These are phyloP conservation scores for Solanum chacoense DNA, from an alignment of 305 asterid genomes.

Conservation along the genomic window DNA sequence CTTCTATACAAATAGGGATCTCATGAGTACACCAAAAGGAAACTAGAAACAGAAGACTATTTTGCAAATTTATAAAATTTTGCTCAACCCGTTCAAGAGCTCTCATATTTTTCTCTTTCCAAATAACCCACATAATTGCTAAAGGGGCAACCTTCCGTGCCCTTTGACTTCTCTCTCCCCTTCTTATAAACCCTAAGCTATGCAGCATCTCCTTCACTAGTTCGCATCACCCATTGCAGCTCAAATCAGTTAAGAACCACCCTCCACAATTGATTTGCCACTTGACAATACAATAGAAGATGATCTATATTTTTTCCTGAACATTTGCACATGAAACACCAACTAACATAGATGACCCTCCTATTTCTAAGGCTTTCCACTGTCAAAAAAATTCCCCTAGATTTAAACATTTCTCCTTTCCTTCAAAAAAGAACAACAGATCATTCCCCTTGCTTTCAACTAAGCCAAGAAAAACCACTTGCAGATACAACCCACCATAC, in stretches of 20 bases:
- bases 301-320: background rate
- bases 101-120: background rate
- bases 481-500: too few species aligned
- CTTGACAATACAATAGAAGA: background rate
- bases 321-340: background rate
- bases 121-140: background rate
- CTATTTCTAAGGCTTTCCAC: background rate
- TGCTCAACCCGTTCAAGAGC: background rate
- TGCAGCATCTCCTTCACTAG: background rate
- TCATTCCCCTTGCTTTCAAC: background rate
- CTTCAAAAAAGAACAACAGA: background rate
- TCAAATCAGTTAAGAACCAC: background rate
- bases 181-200: background rate
- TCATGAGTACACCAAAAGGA: background rate
- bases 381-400: background rate
- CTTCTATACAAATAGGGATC: background rate
- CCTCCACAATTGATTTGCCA: background rate
- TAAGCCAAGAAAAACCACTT: background rate
- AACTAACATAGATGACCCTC: background rate
- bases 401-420: background rate
- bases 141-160: background rate
- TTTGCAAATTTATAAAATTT: background rate
- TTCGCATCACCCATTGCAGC: background rate
- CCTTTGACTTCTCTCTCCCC: background rate
- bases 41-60: background rate